Conservation (phyloP, 306 rosid genomes). For the Citrullus mucosospermus region DNA sequence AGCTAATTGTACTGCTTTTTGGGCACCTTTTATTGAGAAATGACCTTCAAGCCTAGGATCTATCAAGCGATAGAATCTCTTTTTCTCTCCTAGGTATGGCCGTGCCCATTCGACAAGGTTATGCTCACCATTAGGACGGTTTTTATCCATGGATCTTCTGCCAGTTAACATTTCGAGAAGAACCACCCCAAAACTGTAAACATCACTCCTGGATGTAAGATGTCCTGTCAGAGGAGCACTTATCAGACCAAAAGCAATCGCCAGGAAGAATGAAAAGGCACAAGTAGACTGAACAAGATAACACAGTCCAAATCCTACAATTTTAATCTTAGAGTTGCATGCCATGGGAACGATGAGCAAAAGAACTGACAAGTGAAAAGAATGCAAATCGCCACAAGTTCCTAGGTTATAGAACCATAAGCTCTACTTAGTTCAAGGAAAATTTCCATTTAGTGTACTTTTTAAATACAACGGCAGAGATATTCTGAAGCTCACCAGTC, state of each 20-base stretch:
- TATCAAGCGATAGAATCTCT: conserved; percentile 70
- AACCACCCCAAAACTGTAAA: conserved; percentile 93
- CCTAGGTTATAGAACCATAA: not conserved
- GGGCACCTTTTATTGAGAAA: conserved; percentile 89
- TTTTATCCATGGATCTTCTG: conserved; percentile 96
- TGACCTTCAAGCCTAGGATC: conserved; percentile 97
- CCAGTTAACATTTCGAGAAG: conserved; percentile 89
- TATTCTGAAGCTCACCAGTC: conserved; percentile 50
- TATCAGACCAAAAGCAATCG: conserved; percentile 3
- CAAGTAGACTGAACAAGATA: not conserved
- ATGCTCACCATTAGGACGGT: conserved; percentile 88
- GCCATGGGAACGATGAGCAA: not conserved
- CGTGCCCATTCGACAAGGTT: conserved; percentile 99
- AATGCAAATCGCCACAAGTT: not conserved
- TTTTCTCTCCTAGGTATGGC: conserved; percentile 84
- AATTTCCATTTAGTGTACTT: not conserved
- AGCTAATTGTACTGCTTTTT: conserved; percentile 75
- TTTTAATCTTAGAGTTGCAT: not conserved
- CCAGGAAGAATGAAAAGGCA: not conserved
- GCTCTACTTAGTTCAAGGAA: not conserved
- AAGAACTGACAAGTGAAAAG: not conserved
- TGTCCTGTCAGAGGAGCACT: conserved; percentile 46
- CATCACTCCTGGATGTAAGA: conserved; percentile 93
- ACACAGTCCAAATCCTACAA: not conserved
- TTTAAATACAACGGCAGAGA: not conserved